A percentile compares a stretch with the other conserved stretches of the same genome.
These are phyloP conservation scores for Mortierella sp. DNA, from an alignment of 371 early-diverging fungal genomes.

Conservation along the genomic window DNA sequence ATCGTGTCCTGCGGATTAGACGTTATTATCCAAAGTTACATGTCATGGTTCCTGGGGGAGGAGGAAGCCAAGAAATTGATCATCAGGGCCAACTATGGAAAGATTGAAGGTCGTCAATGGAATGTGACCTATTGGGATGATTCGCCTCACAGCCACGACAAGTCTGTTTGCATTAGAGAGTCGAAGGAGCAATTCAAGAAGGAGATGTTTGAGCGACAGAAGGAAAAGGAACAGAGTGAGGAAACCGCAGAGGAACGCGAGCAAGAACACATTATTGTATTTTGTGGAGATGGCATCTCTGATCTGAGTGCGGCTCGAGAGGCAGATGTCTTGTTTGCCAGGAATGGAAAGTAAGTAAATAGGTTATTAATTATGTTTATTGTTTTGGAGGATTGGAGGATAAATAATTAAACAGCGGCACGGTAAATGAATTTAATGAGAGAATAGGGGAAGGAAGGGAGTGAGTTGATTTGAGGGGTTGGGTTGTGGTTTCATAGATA, in stretches of 20 bases:
- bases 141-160: constrained; percentile 49
- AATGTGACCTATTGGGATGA: constrained; percentile 63
- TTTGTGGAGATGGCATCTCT: constrained; percentile 74
- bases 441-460: neutral
- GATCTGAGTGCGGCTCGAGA: constrained; percentile 73
- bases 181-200: constrained; percentile 36
- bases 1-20: constrained; percentile 64
- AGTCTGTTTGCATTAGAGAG: constrained; percentile 41
- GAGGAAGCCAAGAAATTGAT: constrained; percentile 29
- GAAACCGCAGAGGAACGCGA: constrained; percentile 17
- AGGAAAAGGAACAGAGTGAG: constrained; percentile 32
- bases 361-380: too few species aligned
- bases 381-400: too few species aligned
- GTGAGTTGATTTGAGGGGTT: neutral
- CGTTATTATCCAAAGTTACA: constrained; percentile 57
- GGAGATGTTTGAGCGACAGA: constrained; percentile 18
- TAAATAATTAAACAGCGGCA: too few species aligned
- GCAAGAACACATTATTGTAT: constrained; percentile 61
- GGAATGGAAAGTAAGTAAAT: constrained; percentile 58
- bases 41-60: constrained; percentile 46
- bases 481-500: neutral
- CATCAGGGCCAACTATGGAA: constrained; percentile 60
- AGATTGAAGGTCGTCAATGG: constrained; percentile 60
- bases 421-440: too few species aligned
- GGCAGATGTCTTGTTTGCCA: constrained; percentile 73